A percentile compares a stretch with the other conserved stretches of the same genome.
Evolutionary conservation across 176 grass and related monocot species (phyloP).

Genomic region (Cenchrus fungigraminus): DNA sequence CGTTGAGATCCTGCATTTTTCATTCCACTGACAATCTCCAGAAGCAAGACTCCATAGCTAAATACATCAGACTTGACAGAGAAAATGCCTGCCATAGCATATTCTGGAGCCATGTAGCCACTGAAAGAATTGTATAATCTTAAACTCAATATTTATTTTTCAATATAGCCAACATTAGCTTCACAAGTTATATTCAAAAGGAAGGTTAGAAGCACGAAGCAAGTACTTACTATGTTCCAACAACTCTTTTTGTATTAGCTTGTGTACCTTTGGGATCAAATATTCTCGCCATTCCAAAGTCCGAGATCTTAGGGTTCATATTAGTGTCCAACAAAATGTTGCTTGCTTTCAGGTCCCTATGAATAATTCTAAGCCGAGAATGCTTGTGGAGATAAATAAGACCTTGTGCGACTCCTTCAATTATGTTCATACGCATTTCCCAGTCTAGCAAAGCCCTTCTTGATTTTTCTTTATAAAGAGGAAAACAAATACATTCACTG

Average conservation of each 20-base stretch:
- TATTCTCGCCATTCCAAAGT: slow-evolving; percentile 71
- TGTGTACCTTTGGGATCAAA: slow-evolving; percentile 56
- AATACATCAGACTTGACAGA: slow-evolving; percentile 62
- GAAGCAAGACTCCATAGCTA: slow-evolving; percentile 62
- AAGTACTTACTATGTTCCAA: slow-evolving; percentile 68
- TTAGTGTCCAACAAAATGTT: slow-evolving; percentile 63
- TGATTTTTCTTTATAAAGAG: slow-evolving; percentile 37
- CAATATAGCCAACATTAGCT: not conserved
- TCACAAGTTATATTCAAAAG: not conserved
- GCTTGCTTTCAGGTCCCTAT: slow-evolving; percentile 69
- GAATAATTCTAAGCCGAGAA: slow-evolving; percentile 60
- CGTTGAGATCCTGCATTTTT: slow-evolving; percentile 51
- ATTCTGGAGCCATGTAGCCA: slow-evolving; percentile 71
- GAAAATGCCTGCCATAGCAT: slow-evolving; percentile 62
- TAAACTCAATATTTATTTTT: not conserved
- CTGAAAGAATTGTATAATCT: slow-evolving; percentile 33
- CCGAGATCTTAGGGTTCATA: slow-evolving; percentile 77
- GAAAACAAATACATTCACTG: not conserved
- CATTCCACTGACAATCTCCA: slow-evolving; percentile 59
- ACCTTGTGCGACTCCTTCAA: slow-evolving; percentile 68
- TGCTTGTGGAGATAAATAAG: slow-evolving; percentile 77
- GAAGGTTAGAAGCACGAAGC: not conserved
- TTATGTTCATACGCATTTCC: slow-evolving; percentile 47
- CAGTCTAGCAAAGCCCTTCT: slow-evolving; percentile 46
- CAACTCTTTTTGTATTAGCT: slow-evolving; percentile 55